Evolutionary conservation across 108 stramenopile species (phyloP), one percentile per base, ranked within the genome.

Genomic region (Seminavis robusta): DNA sequence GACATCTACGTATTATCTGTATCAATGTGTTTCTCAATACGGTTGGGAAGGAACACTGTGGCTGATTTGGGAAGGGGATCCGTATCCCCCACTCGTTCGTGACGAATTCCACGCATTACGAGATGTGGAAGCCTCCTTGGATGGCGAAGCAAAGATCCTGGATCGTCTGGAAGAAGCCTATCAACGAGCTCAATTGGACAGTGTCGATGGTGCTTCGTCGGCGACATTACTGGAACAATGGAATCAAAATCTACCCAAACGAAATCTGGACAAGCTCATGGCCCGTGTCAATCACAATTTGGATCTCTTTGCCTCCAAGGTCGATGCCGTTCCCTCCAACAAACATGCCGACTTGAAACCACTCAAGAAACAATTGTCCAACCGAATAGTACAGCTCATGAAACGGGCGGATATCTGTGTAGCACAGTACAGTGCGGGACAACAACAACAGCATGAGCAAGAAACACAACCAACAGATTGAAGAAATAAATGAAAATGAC

Each of bases 251-350:
- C 32, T 41, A 3, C 61, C 47, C 27, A 36, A 60, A 27, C 17
- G 23, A 15, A 56, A 58, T 41, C 33, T 78, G 40, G 60, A 67
- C 42, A 67, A 72, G 33, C 32, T 49, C 1, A 26, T 79, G 41
- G 77, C 47, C 17, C 50, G 33, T 6, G 19, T 69, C 15, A 79
- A 72, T 36, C 23, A 48, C 28, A 63, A 33, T 15, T 43, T 79
- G 47, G 77, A 79, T 43, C 62, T 62, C 40, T 33, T 79, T 26
- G 77, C 77, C 10, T 67, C 74, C 1, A 21, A 47, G 24, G 50
- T 79, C 29, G 77, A 79, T 60, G 50, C 39, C n/a, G 57, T 79
- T n/a, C 37, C 69, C 3, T 46, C 47, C 5, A n/a, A n/a, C n/a
- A n/a, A n/a, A n/a, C n/a, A n/a, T n/a, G n/a, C n/a, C n/a, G n/a